Evolutionary conservation across 2,329 filamentous ascomycete genomes (phyloP), one percentile per base, ranked within the genome.

Genomic region (Xylaria sp.): DNA sequence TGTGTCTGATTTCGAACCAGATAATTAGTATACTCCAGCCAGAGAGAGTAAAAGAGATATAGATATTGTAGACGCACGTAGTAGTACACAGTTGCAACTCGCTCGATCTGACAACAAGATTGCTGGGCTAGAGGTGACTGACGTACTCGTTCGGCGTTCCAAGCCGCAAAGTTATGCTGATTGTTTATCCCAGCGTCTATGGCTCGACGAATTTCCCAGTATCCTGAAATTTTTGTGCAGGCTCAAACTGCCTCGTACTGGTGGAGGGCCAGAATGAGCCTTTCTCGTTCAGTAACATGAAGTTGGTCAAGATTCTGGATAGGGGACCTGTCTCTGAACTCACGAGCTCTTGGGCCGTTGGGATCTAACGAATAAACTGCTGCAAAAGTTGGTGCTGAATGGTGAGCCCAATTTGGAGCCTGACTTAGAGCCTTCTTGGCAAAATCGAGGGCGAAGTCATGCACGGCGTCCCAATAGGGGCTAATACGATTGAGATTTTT

Each of bases 11-110:
- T 33, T 23, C 4, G n/a, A 7, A 23, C n/a, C 9, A 62, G 33
- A 4, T 6, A 40, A 15, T 9, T 5, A 23, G 6, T 40, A 26
- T 48, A 59, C n/a, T 66, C 59, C 2, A 23, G 4, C 33, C 40
- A 58, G 3, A 66, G 26, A 2, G 23, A 15, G 17, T 49, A 15
- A 26, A 63, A 66, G 1, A 66, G 51, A 4, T 59, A 23, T 3
- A 53, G 23, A 31, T 58, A 66, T 31, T 59, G 58, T 7, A 69
- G 38, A 15, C 53, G 54, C 20, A 66, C 63, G 20, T 66, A 66
- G 28, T 40, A 20, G 36, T 63, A 63, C 4, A 69, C 36, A 4
- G 44, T 46, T n/a, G 15, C 23, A 4, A 66, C 63, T 23, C 59
- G 23, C 46, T 69, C 63, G 15, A 66, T 59, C 36, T 63, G 57